Evolutionary conservation across 495 filamentous ascomycete species (phyloP).

Genomic region (Extremus antarcticus): DNA sequence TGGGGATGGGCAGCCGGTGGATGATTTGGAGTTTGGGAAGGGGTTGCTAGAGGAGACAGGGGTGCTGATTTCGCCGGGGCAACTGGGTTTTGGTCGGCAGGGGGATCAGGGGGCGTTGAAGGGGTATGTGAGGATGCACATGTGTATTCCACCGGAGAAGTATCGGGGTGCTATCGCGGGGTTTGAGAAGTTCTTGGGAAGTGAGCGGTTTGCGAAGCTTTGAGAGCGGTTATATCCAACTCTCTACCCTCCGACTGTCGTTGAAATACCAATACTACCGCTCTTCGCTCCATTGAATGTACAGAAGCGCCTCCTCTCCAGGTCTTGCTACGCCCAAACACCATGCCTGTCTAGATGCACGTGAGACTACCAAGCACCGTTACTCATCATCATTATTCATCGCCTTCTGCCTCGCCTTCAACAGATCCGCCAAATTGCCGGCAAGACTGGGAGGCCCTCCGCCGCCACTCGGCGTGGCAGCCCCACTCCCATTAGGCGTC

Average conservation of each 20-base stretch:
- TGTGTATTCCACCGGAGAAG: neutral
- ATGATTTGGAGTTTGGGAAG: neutral
- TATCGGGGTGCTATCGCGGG: neutral
- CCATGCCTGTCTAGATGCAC: too few species aligned
- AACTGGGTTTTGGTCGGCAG: neutral
- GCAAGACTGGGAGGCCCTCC: constrained; percentile 52
- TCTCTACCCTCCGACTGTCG: too few species aligned
- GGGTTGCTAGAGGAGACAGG: neutral
- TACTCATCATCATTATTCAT: constrained; percentile 60
- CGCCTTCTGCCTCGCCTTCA: constrained; percentile 60
- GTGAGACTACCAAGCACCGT: constrained; percentile 40
- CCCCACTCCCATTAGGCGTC: constrained; percentile 47
- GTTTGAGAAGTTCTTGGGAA: neutral
- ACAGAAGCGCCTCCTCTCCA: too few species aligned
- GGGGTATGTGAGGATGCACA: neutral
- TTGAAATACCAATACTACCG: too few species aligned
- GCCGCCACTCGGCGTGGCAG: constrained; percentile 50
- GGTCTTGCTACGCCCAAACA: too few species aligned
- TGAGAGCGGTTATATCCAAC: too few species aligned
- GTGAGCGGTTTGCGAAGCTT: neutral
- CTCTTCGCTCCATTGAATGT: too few species aligned
- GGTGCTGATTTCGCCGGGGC: neutral
- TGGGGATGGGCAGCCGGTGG: neutral
- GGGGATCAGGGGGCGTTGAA: neutral
- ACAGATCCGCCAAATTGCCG: constrained; percentile 72